Conservation (phyloP, 352 stramenopile genomes). For the Pythium pyrilobum region DNA sequence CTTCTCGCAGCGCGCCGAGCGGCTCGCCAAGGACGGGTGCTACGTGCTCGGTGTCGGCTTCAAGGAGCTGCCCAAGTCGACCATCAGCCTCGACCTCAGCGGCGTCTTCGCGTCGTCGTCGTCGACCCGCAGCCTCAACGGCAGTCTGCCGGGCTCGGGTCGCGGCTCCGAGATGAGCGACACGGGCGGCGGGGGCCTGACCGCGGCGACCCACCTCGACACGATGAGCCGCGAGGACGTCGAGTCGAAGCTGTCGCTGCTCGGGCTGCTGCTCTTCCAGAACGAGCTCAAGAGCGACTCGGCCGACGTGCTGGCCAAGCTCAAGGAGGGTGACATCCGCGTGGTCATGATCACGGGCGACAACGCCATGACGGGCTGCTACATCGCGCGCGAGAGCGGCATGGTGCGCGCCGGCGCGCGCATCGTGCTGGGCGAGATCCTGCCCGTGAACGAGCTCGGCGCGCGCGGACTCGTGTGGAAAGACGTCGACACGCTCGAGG, state of each 20-base stretch:
- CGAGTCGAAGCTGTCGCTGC: slow-evolving; percentile 62
- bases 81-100: slow-evolving; percentile 4
- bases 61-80: slow-evolving; percentile 41
- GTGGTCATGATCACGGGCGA: slow-evolving; percentile 88
- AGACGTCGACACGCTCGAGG: slow-evolving; percentile 52
- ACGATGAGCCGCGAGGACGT: slow-evolving; percentile 51
- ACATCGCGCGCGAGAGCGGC: slow-evolving; percentile 63
- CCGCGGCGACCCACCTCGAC: neutral
- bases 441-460: slow-evolving; percentile 24
- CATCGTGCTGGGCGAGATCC: slow-evolving; percentile 63
- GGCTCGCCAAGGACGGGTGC: slow-evolving; percentile 69
- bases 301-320: slow-evolving; percentile 59
- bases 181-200: neutral
- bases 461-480: slow-evolving; percentile 49
- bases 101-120: neutral
- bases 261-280: slow-evolving; percentile 87
- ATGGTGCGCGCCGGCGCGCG: slow-evolving; percentile 46
- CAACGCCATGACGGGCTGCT: slow-evolving; percentile 76
- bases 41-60: slow-evolving; percentile 85
- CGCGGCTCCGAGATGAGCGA: neutral
- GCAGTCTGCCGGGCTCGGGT: neutral
- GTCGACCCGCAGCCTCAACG: neutral
- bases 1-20: slow-evolving; percentile 52
- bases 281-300: slow-evolving; percentile 88
- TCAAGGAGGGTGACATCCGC: slow-evolving; percentile 70